Base-by-base conservation (phyloP, 768 basidiomycete genomes). In the Postia placenta region DNA sequence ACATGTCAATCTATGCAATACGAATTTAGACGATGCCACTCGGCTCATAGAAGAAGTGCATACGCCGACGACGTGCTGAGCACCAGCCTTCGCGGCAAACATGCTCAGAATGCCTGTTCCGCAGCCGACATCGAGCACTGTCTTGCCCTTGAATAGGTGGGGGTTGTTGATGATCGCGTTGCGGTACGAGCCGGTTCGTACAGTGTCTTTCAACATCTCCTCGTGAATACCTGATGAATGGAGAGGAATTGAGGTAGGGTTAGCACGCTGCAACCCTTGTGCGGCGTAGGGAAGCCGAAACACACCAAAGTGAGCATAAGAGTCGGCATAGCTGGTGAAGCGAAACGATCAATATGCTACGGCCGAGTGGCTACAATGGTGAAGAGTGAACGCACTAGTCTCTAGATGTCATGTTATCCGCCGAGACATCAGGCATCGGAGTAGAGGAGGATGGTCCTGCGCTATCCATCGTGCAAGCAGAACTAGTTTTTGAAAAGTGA, bases 141-240 rank as follows among this genome's bases (percentile, higher is more conserved):
- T 88, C 74, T 97, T 99, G 64, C 80, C 94, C 70, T 92, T 87
- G 83, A 99, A 99, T 39, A 99, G 72, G 68, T 97, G 93, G 9
- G 78, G 73, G 68, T 97, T 98, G 74, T 94, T 86, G 66, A 93
- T 69, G 75, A 99, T 98, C 53, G 94, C 92, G 51, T 83, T 77
- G 56, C 91, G 86, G 78, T 99, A 99, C 37, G 93, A 91, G 27
- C 92, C 83, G 39, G 96, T 99, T 53, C 96, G 86, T 57, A 99
- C 92, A 33, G 74, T 71, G 70, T 99, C 96, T 70, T 99, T 99
- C 67, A 99, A 71, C 96, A 99, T 99, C 73, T 99, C 96, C 71
- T 98, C 94, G 66, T 97, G 94, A 59, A 97, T 96, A 50, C 93
- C 92, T 96, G 59, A 19, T 30, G 11, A 54, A 25, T 27, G n/a